Base-by-base conservation (phyloP, 345 rosid species). In the Eucalyptus microcorys region DNA sequence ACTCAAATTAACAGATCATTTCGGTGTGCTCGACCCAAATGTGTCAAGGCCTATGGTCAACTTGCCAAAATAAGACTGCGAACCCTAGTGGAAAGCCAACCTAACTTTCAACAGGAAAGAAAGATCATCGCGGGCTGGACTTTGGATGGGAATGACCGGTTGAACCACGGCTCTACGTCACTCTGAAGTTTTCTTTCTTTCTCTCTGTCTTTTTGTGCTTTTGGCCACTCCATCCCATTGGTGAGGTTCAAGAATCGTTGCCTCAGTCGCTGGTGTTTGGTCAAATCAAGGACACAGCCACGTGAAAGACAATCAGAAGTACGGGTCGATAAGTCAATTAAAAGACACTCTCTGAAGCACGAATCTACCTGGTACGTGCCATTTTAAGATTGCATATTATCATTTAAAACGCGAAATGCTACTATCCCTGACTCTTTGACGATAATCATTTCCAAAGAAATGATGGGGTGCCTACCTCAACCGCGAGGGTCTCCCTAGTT, bases 361-460 rank as follows among this genome's bases (percentile, higher is more conserved):
- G 4, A 4, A 8, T 19, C 55, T 52, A 52, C 8, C 22, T 19
- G 17, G 22, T 17, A 50, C 1, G 7, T 0, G 22, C 7, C 53
- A 50, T 50, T 17, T 50, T 17, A 50, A 3, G 55, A 52, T 52
- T 52, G 0, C 24, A 19, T 1, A 52, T 19, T 52, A 52, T 52
- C 24, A 52, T 52, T 49, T 1, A 49, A 49, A 2, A 52, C 1
- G 22, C 0, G 24, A 24, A 8, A 0, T 0, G 55, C 4, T 52
- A 19, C 24, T 19, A 8, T 52, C 19, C 1, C 0, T 50, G 8
- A 19, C 24, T 52, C 19, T 52, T 19, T 0, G 0, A 52, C 55
- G 1, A 52, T 52, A 52, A 52, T 52, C 24, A 52, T 52, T 52
- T 52, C 10, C 24, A 52, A 52, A 52, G 55, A 52, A 52, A 52